phyloP scores from a whole-genome alignment of 805 yeast species.

The Pichia exigua region DNA sequence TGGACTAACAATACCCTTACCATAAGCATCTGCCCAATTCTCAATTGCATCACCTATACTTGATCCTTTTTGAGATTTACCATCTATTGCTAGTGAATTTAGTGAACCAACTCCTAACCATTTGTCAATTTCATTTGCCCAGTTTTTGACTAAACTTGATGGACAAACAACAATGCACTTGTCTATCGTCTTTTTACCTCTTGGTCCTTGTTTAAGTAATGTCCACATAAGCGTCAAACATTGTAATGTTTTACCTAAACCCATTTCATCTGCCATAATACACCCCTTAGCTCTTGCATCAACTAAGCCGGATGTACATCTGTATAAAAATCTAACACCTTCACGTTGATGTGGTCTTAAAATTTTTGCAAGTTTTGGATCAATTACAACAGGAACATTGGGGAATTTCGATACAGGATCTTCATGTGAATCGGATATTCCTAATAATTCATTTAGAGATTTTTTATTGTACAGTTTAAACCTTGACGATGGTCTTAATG shows the following conservation, averaged over 20 bases:
- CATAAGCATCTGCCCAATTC: slow-evolving; percentile 83
- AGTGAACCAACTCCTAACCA: slow-evolving; percentile 93
- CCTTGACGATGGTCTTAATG: slow-evolving; percentile 20
- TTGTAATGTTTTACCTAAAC: slow-evolving; percentile 84
- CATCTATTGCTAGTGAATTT: slow-evolving; percentile 87
- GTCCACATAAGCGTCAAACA: slow-evolving; percentile 94
- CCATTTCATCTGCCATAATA: slow-evolving; percentile 99
- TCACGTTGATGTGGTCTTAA: slow-evolving; percentile 94
- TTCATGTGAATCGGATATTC: slow-evolving; percentile 51
- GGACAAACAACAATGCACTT: slow-evolving; percentile 94
- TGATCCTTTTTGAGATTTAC: slow-evolving; percentile 66
- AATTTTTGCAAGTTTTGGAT: slow-evolving; percentile 76
- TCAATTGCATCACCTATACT: slow-evolving; percentile 62
- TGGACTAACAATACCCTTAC: slow-evolving; percentile 85
- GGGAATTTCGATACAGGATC: slow-evolving; percentile 47
- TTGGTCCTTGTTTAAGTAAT: slow-evolving; percentile 77
- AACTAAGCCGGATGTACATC: slow-evolving; percentile 83
- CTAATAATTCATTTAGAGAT: slow-evolving; percentile 72
- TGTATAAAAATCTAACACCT: slow-evolving; percentile 84
- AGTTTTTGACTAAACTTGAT: slow-evolving; percentile 82
- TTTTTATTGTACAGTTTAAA: slow-evolving; percentile 43
- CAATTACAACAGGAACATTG: slow-evolving; percentile 92
- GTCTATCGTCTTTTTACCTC: slow-evolving; percentile 72
- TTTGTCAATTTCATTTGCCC: slow-evolving; percentile 94
- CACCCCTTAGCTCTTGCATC: slow-evolving; percentile 87